Conservation (phyloP, 2,329 filamentous ascomycete species). For the Ustilaginoidea virens region DNA sequence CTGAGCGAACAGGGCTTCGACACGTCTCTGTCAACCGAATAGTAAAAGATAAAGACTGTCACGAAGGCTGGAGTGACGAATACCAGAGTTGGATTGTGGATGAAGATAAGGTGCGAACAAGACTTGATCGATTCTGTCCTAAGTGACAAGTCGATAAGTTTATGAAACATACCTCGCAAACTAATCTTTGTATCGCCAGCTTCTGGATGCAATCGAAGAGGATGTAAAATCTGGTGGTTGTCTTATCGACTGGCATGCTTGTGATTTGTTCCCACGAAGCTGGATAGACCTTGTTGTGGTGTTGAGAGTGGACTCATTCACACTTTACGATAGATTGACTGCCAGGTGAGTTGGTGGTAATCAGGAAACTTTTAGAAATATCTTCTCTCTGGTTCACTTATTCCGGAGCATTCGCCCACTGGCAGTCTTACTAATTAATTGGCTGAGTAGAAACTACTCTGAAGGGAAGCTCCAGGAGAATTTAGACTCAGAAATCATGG, state of each 20-base stretch:
- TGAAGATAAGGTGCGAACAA: conserved; percentile 67
- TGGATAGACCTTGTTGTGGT: conserved; percentile 96
- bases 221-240: conserved; percentile 65
- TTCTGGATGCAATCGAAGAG: conserved; percentile 80
- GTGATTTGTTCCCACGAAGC: conserved; percentile 81
- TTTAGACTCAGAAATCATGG: conserved; percentile 93
- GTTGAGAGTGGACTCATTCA: conserved; percentile 61
- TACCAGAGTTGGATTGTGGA: conserved; percentile 85
- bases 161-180: too few species aligned
- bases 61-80: conserved; percentile 78
- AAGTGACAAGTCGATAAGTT: not conserved
- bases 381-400: not conserved
- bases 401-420: not conserved
- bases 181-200: conserved; percentile 23
- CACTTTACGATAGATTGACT: conserved; percentile 72
- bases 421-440: not conserved
- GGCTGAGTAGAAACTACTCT: conserved; percentile 49
- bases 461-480: conserved; percentile 91
- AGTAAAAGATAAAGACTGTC: conserved; percentile 75
- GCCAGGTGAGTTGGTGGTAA: conserved; percentile 49
- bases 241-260: conserved; percentile 96
- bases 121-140: not conserved
- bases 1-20: conserved; percentile 58
- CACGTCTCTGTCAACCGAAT: conserved; percentile 84
- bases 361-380: too few species aligned